A percentile compares a stretch with the other conserved stretches of the same genome.
Evolutionary conservation across 176 grass and related monocot species (phyloP).

Genomic region (Tillandsia leiboldiana): DNA sequence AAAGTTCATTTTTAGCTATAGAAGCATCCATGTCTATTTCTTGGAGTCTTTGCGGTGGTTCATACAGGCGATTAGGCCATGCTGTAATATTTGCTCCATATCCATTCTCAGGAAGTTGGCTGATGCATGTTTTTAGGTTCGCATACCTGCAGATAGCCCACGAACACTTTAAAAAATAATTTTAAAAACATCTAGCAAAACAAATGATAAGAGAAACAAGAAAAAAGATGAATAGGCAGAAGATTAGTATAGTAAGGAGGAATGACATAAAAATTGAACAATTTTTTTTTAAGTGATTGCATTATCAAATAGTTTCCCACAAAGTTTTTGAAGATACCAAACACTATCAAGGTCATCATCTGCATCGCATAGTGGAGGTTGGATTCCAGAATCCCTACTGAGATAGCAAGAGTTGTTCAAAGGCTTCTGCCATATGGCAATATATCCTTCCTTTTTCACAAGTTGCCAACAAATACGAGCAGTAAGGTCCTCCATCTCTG

Average conservation of each 20-base stretch:
- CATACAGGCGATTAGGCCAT: slow-evolving; percentile 38
- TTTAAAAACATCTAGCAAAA: slow-evolving; percentile 1
- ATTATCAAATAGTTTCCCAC: background rate
- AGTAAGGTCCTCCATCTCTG: slow-evolving; percentile 39
- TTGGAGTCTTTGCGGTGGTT: slow-evolving; percentile 34
- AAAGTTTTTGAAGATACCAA: slow-evolving; percentile 27
- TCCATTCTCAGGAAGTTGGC: slow-evolving; percentile 33
- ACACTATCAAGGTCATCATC: slow-evolving; percentile 28
- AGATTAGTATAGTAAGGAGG: background rate
- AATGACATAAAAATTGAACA: background rate
- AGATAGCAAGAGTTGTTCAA: slow-evolving; percentile 34
- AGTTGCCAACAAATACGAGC: slow-evolving; percentile 33
- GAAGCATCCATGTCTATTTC: slow-evolving; percentile 39
- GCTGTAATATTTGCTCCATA: slow-evolving; percentile 30
- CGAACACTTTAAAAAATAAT: background rate
- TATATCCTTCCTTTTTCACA: slow-evolving; percentile 46
- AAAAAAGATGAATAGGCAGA: background rate
- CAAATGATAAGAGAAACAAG: background rate
- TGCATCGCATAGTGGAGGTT: slow-evolving; percentile 28
- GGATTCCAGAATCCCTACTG: slow-evolving; percentile 6
- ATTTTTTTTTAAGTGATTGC: background rate
- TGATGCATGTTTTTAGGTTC: slow-evolving; percentile 36
- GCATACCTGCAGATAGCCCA: slow-evolving; percentile 21
- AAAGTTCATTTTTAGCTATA: slow-evolving; percentile 37
- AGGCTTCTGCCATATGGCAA: slow-evolving; percentile 51